phyloP scores from a whole-genome alignment of 164 flowering plant genomes.

The Houttuynia cordata region DNA sequence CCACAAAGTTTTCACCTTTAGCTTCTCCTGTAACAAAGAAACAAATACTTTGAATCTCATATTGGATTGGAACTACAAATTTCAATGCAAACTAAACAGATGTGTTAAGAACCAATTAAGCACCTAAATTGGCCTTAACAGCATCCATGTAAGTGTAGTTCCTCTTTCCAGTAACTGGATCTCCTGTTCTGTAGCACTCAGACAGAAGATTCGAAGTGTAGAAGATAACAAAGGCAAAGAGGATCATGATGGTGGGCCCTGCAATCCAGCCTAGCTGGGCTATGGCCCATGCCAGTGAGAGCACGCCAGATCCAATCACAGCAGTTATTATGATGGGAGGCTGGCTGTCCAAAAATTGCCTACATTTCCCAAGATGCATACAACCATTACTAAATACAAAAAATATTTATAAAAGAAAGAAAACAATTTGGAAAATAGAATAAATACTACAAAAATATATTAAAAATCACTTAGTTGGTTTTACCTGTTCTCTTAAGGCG shows the following conservation, averaged over 20 bases:
- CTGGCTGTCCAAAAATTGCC: conserved; percentile 50
- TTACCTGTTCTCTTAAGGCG: conserved; percentile 47
- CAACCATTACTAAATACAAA: too few relatives aligned
- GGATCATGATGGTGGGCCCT: conserved; percentile 33
- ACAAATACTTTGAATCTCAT: not conserved
- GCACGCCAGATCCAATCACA: conserved; percentile 55
- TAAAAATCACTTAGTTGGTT: too few relatives aligned
- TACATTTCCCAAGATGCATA: conserved; percentile 6
- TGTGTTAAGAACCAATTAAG: too few relatives aligned
- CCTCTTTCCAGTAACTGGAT: conserved; percentile 36
- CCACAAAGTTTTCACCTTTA: conserved; percentile 50
- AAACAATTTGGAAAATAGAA: too few relatives aligned
- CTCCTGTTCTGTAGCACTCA: conserved; percentile 43
- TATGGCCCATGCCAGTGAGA: conserved; percentile 56
- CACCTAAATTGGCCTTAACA: conserved; percentile 46
- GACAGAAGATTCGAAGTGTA: conserved; percentile 45
- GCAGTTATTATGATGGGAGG: conserved; percentile 47
- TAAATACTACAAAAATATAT: not conserved
- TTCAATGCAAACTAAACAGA: not conserved
- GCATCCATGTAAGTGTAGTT: conserved; percentile 62
- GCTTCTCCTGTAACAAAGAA: conserved; percentile 22
- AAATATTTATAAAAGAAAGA: too few relatives aligned
- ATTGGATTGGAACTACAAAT: not conserved
- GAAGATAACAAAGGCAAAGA: conserved; percentile 38
- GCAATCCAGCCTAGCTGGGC: conserved; percentile 63